Conservation (phyloP, 2,329 filamentous ascomycete genomes). For the Epichloe coenophiala region DNA sequence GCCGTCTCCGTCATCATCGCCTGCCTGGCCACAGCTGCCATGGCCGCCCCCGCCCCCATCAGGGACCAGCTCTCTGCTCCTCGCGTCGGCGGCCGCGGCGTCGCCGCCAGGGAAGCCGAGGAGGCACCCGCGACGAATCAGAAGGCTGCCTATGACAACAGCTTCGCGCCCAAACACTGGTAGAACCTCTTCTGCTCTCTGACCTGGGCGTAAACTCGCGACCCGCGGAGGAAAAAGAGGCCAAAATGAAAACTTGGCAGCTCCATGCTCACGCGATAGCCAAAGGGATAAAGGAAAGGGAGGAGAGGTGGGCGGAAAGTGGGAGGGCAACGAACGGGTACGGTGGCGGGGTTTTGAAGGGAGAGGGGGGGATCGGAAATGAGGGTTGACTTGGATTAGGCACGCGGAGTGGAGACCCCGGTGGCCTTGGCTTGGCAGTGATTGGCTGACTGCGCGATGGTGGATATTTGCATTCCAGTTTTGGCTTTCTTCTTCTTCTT, state of each 20-base stretch:
- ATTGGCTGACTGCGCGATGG: background rate
- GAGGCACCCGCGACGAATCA: background rate
- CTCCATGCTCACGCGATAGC: no score
- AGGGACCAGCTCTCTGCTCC: slow-evolving; percentile 3
- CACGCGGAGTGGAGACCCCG: no score
- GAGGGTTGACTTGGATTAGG: background rate
- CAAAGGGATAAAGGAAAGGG: no score
- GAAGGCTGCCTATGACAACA: background rate
- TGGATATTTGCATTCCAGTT: background rate
- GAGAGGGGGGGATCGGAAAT: background rate
- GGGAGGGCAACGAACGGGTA: no score
- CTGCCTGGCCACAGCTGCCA: slow-evolving; percentile 1
- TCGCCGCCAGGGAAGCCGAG: background rate
- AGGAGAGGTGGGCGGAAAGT: no score
- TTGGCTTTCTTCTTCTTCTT: background rate
- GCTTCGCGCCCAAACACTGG: background rate
- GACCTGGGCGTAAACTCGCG: background rate
- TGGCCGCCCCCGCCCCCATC: slow-evolving; percentile 1
- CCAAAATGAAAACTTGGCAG: no score
- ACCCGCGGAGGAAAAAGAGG: background rate
- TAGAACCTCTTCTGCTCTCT: background rate
- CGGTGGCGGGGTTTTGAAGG: no score
- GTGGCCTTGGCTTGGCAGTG: background rate
- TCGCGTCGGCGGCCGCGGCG: background rate
- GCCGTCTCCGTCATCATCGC: slow-evolving; percentile 1